Base-by-base conservation (phyloP, 192 early-diverging fungal genomes). In the Lobosporangium transversale region DNA sequence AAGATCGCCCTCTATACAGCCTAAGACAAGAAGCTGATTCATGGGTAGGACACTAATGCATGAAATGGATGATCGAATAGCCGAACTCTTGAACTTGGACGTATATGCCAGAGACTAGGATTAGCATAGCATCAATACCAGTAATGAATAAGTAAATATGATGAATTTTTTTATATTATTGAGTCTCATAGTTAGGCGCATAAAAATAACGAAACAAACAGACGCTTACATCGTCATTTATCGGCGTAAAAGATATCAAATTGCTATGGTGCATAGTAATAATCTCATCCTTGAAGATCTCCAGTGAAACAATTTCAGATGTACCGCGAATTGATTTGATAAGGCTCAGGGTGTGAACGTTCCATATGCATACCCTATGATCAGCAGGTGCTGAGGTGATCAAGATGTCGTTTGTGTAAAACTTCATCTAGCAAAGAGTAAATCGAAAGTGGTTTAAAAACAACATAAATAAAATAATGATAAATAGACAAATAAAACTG, bases 261-360 rank as follows among this genome's bases (percentile, higher is more conserved):
- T 88, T 88, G 68, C 81, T 88, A 26, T 70, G 78, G 44, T 86
- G 84, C 37, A 88, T 83, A 1, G 87, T 82, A 37, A 88, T 81
- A 27, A 86, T 78, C 56, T 88, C 85, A 44, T 88, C 85, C 64
- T 88, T 88, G 76, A 82, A 88, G 31, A 86, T 70, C 70, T 88
- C 81, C 17, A 88, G 49, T 1, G 87, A 81, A 15, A 86, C 58
- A 58, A 88, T 78, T 58, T 88, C 87, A 10, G 75, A 79, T 14
- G 53, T 73, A 80, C 85, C 82, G 10, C 79, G 71, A 42, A 88
- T 85, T 0, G 82, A 86, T 57, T 88, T 88, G 4, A 85, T 78
- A 27, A 88, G 66, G 3, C 76, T 49, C 36, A 78, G 44, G 0
- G 79, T 70, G 49, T 80, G 74, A 9, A 83, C 84, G 44, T 86